Evolutionary conservation across 2,329 filamentous ascomycete genomes (phyloP), one percentile per base, ranked within the genome.

Genomic region (Hymenoscyphus fructigenus): DNA sequence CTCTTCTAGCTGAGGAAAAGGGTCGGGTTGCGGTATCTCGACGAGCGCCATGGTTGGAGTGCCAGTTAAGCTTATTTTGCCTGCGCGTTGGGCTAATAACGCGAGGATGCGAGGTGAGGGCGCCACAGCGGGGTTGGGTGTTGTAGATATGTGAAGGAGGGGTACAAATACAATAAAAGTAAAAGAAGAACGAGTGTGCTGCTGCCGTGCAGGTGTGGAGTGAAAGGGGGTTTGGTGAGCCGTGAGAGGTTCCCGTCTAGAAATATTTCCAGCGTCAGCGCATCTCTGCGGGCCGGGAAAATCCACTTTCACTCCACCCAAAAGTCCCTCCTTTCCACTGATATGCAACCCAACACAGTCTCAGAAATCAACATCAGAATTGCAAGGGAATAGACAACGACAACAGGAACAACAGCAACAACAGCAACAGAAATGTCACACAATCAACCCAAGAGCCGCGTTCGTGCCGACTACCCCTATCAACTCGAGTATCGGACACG

Each of bases 401-500:
- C 41, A 20, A 47, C n/a, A 23, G 17, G 12, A 44, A 44, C 5
- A 10, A 41, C 36, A n/a, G n/a, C n/a, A n/a, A n/a, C 9, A 15
- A n/a, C 17, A 23, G 6, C 17, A 47, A n/a, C 38, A 12, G 55
- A 47, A 14, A 75, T 75, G 73, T 64, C 74, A 64, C 73, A 78
- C 32, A 71, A 72, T 59, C 68, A 77, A 38, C 79, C 87, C 59
- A 64, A 91, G 78, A 79, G 79, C 67, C 85, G 90, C 58, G 84
- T 79, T 57, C 85, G 91, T 67, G 79, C 80, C 47, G 91, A 97
- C 78, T 97, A 97, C 78, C 82, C 83, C 58, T 96, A 89, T 76
- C 81, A 88, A 53, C 83, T 94, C 32, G 91, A 95, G 69, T 96
- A 96, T 76, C 84, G 92, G 64, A 96, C 93, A 66, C 80, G 93